A percentile compares a stretch with the other conserved stretches of the same genome.
Conservation (phyloP, 441 rosid genomes). For the Rhodomyrtus psidioides region DNA sequence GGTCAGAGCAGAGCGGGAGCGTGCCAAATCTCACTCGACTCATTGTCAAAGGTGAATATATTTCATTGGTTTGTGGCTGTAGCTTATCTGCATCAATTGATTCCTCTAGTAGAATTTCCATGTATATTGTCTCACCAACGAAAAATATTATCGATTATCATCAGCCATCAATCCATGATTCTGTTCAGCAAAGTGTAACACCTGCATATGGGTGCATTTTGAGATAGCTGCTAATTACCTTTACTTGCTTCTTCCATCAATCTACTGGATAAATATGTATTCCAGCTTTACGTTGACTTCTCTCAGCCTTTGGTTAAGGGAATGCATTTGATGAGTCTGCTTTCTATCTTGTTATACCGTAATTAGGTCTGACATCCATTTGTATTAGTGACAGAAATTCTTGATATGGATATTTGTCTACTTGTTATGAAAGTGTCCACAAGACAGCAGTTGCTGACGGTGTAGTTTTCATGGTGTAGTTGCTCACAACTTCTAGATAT, state of each 20-base stretch:
- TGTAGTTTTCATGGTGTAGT: background rate
- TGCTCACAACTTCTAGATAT: background rate
- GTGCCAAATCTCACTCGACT: fast-evolving
- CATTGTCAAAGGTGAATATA: background rate
- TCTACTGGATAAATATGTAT: background rate
- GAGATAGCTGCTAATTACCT: background rate
- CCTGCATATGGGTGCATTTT: too few relatives aligned
- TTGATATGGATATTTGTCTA: background rate
- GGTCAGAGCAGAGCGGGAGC: background rate
- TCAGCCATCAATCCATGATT: too few relatives aligned
- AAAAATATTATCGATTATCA: too few relatives aligned
- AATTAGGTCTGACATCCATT: background rate
- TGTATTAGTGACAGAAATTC: background rate
- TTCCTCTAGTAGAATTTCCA: background rate
- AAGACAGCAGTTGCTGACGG: background rate
- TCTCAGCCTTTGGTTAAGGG: background rate
- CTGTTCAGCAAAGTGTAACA: too few relatives aligned
- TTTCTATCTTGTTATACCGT: background rate
- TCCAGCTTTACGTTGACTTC: background rate
- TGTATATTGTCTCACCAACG: background rate
- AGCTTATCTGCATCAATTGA: background rate
- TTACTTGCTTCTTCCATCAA: background rate
- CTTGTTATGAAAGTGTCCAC: background rate
- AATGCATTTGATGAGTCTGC: background rate
- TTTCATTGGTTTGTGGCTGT: background rate